phyloP scores from a whole-genome alignment of 306 rosid species.

The Clitoria ternatea region DNA sequence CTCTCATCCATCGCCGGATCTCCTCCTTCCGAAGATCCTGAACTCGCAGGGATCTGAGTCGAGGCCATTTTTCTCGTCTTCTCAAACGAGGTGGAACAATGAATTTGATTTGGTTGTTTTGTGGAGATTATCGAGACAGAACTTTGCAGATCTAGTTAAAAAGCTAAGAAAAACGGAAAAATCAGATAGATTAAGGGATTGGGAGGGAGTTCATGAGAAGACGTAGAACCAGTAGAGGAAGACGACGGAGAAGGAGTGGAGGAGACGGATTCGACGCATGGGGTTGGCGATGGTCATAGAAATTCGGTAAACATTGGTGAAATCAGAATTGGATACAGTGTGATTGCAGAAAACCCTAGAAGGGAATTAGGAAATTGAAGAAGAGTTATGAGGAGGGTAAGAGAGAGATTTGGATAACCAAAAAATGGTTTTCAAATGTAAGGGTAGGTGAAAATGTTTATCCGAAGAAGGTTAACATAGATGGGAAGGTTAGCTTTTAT shows the following conservation, averaged over 20 bases:
- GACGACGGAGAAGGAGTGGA: conserved; percentile 46
- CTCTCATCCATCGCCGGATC: conserved; percentile 47
- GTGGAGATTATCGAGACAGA: background rate
- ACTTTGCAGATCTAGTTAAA: background rate
- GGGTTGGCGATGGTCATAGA: conserved; percentile 27
- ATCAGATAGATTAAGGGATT: background rate
- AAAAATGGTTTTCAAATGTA: background rate
- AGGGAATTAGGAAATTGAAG: background rate
- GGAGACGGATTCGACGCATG: conserved; percentile 40
- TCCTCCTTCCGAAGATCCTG: conserved; percentile 67
- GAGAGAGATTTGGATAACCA: background rate
- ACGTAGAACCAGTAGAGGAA: conserved; percentile 55
- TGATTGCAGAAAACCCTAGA: background rate
- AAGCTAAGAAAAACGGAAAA: background rate
- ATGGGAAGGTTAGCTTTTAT: background rate
- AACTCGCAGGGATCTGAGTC: conserved; percentile 45
- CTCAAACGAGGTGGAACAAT: too few relatives aligned
- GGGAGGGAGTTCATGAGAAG: conserved; percentile 54
- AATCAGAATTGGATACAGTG: background rate
- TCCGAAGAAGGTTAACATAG: background rate
- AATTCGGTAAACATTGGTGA: conserved; percentile 34
- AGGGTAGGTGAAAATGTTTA: background rate
- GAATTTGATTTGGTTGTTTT: background rate
- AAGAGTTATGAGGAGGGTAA: background rate
- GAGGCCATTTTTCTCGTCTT: conserved; percentile 61